phyloP scores from a whole-genome alignment of 495 filamentous ascomycete genomes.

The Penicillium flavigenum region DNA sequence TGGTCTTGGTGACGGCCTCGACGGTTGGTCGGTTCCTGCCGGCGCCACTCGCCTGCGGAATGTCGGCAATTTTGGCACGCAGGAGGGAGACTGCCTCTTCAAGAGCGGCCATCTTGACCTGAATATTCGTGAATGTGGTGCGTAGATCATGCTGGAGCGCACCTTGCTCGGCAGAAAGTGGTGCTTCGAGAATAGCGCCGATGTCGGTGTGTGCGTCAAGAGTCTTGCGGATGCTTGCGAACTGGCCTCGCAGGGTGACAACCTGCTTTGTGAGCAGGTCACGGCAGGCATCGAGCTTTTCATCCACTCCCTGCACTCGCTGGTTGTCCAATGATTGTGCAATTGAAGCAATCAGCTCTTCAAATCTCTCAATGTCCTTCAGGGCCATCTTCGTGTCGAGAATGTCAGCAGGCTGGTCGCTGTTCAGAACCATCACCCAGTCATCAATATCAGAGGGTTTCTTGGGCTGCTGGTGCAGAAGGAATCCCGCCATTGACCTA shows the following conservation, averaged over 20 bases:
- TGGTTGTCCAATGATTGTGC: conserved; percentile 59
- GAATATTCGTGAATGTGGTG: conserved; percentile 62
- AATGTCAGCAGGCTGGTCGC: conserved; percentile 45
- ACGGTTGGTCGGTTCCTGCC: conserved; percentile 69
- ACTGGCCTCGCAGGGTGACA: conserved; percentile 63
- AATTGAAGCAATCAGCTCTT: conserved; percentile 56
- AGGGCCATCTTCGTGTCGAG: conserved; percentile 66
- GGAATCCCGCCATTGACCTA: conserved; percentile 69
- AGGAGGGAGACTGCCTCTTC: conserved; percentile 81
- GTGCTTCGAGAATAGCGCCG: conserved; percentile 59
- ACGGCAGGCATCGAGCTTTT: conserved; percentile 59
- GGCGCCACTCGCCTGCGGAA: conserved; percentile 39
- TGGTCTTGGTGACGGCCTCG: conserved; percentile 87
- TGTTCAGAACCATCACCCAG: conserved; percentile 35
- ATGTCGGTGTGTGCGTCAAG: conserved; percentile 66
- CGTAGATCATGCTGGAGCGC: conserved; percentile 81
- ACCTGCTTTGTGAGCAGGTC: conserved; percentile 62
- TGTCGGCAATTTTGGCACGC: conserved; percentile 69
- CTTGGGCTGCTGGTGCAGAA: conserved; percentile 53
- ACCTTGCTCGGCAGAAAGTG: conserved; percentile 78
- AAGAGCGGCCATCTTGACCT: conserved; percentile 70
- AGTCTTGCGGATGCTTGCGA: conserved; percentile 69
- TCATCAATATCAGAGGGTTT: conserved; percentile 55
- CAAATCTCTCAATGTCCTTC: conserved; percentile 65
- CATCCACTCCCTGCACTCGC: conserved; percentile 60